phyloP scores from a whole-genome alignment of 495 filamentous ascomycete species.

The Podospora pseudoanserina region DNA sequence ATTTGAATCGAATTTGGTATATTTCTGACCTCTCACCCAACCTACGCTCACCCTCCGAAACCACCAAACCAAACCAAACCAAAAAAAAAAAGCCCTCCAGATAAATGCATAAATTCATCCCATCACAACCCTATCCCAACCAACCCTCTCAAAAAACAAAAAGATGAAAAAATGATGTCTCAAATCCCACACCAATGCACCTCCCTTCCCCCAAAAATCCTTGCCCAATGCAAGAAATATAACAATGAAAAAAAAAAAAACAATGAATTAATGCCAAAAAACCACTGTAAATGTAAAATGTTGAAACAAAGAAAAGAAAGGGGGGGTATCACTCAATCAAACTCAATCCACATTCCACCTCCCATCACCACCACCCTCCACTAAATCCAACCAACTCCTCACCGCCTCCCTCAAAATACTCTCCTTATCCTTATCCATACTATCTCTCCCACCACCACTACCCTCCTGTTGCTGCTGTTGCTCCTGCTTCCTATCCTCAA shows the following conservation, averaged over 20 bases:
- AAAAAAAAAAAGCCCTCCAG: neutral
- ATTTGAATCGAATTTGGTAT: neutral
- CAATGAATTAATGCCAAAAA: neutral
- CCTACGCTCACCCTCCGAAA: neutral
- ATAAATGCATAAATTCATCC: neutral
- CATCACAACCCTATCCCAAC: no score
- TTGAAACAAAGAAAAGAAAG: conserved; percentile 1
- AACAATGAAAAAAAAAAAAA: neutral
- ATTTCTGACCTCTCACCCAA: neutral
- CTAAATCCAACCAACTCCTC: conserved; percentile 42
- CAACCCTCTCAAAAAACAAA: neutral
- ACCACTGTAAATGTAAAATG: neutral
- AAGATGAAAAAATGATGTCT: neutral
- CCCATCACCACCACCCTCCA: conserved; percentile 30
- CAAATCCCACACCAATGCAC: neutral
- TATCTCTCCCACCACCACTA: no score
- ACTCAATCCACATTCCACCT: conserved; percentile 5
- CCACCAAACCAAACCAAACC: neutral
- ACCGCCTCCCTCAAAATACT: conserved; percentile 42
- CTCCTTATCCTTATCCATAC: conserved; percentile 31
- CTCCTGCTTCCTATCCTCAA: conserved; percentile 33
- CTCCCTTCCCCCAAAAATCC: neutral
- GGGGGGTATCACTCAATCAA: conserved; percentile 5
- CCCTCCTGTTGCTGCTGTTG: neutral
- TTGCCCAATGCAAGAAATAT: neutral